Conservation (phyloP, 257 asterid genomes). For the Solanum rostratum region DNA sequence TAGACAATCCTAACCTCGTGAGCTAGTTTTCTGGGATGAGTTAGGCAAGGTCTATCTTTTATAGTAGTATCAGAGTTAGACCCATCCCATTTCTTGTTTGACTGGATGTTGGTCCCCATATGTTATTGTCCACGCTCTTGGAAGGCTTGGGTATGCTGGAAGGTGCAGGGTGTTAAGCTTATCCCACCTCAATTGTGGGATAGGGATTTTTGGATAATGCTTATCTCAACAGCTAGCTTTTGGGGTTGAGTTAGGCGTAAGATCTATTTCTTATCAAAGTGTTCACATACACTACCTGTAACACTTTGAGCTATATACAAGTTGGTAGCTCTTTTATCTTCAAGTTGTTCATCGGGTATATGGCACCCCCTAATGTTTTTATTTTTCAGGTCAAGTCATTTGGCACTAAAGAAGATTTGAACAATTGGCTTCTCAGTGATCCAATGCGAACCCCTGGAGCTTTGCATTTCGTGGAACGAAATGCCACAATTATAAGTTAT, state of each 20-base stretch:
- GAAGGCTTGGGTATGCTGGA: background rate
- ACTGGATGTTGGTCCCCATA: background rate
- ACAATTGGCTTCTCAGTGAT: constrained; percentile 20
- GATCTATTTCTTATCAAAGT: background rate
- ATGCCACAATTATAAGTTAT: constrained; percentile 18
- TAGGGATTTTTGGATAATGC: background rate
- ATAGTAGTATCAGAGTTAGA: background rate
- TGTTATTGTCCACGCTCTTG: background rate
- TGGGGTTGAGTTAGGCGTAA: background rate
- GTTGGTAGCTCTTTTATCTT: background rate
- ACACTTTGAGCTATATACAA: too few species aligned
- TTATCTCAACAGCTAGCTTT: background rate
- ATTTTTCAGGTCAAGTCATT: constrained; percentile 26
- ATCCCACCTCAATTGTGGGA: background rate
- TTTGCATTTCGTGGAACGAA: constrained; percentile 20
- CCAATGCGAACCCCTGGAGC: constrained; percentile 29
- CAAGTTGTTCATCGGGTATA: background rate
- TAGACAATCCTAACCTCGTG: background rate
- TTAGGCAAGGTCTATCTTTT: background rate
- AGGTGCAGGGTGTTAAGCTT: background rate
- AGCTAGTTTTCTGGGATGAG: background rate
- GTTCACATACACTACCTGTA: too few species aligned
- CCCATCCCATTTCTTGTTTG: background rate
- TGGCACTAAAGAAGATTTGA: constrained; percentile 17
- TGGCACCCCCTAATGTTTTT: background rate